Evolutionary conservation across 352 stramenopile species (phyloP).

Genomic region (Phytopythium kandeliae): DNA sequence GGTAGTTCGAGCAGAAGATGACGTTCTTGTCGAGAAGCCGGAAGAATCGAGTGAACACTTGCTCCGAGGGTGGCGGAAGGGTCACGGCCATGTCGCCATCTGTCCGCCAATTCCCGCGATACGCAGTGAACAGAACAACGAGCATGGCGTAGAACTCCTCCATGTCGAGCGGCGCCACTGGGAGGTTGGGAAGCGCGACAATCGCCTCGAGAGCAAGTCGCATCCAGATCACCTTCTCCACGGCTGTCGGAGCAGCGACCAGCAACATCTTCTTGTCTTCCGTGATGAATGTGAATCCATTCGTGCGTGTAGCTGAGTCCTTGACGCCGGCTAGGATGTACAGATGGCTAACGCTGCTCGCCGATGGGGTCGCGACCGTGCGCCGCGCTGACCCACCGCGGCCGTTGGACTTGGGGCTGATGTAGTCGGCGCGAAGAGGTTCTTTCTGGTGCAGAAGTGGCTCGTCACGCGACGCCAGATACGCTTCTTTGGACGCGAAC

Average conservation of each 20-base stretch:
- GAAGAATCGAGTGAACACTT: conserved; percentile 87
- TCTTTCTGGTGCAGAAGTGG: conserved; percentile 51
- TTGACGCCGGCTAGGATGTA: conserved; percentile 83
- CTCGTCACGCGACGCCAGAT: conserved; percentile 70
- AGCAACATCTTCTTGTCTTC: conserved; percentile 85
- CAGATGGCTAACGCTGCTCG: conserved; percentile 54
- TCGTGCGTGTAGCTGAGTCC: conserved; percentile 68
- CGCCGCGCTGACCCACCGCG: conserved; percentile 17
- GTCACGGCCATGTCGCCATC: conserved; percentile 87
- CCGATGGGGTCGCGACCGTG: conserved; percentile 36
- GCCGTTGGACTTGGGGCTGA: conserved; percentile 24
- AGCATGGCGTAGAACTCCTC: conserved; percentile 89
- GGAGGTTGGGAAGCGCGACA: conserved; percentile 74
- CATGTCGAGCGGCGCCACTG: conserved; percentile 78
- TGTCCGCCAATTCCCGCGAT: conserved; percentile 75
- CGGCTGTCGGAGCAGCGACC: conserved; percentile 61
- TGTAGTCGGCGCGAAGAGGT: conserved; percentile 28
- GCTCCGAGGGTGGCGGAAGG: conserved; percentile 73
- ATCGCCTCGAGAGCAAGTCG: conserved; percentile 78
- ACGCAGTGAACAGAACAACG: conserved; percentile 78
- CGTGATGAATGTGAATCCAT: conserved; percentile 86
- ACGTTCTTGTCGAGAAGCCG: conserved; percentile 80
- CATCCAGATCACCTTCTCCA: conserved; percentile 89
- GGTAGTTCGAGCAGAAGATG: conserved; percentile 87
- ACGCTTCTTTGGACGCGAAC: conserved; percentile 82